phyloP scores from a whole-genome alignment of 2,329 filamentous ascomycete species.

The Magnaporthiopsis incrustans region DNA sequence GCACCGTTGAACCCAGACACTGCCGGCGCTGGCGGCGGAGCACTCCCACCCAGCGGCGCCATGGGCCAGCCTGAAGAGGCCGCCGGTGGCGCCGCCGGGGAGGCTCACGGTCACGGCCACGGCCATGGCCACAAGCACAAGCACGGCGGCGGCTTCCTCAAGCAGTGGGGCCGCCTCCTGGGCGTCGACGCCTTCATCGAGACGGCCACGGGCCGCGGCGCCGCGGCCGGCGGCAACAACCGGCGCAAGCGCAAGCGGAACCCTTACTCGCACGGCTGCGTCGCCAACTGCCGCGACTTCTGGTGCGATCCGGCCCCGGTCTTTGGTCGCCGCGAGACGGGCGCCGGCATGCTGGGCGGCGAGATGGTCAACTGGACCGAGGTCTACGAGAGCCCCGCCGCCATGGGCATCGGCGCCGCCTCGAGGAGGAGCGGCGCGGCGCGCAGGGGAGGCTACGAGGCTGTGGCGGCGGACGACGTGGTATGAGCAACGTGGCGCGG shows the following conservation, averaged over 20 bases:
- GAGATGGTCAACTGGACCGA: conserved; percentile 76
- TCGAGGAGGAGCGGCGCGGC: conserved; percentile 28
- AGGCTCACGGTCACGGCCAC: conserved; percentile 27
- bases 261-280: conserved; percentile 73
- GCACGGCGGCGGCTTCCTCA: conserved; percentile 55
- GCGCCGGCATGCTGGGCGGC: conserved; percentile 69
- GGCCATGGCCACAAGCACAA: conserved; percentile 35
- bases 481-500: background rate
- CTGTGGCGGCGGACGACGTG: conserved; percentile 50
- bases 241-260: conserved; percentile 57
- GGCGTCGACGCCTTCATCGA: conserved; percentile 92
- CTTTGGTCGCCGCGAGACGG: conserved; percentile 67
- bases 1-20: conserved; percentile 62
- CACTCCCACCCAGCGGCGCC: conserved; percentile 40
- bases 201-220: conserved; percentile 77
- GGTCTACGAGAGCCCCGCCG: conserved; percentile 77
- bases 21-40: conserved; percentile 31
- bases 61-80: conserved; percentile 33
- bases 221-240: conserved; percentile 47
- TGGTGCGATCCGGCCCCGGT: conserved; percentile 86
- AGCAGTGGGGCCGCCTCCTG: conserved; percentile 75
- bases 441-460: conserved; percentile 53
- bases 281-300: conserved; percentile 93
- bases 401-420: conserved; percentile 44
- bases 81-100: conserved; percentile 30